phyloP scores from a whole-genome alignment of 225 moss, liverwort and hornwort species.

The Anthoceros angustus region DNA sequence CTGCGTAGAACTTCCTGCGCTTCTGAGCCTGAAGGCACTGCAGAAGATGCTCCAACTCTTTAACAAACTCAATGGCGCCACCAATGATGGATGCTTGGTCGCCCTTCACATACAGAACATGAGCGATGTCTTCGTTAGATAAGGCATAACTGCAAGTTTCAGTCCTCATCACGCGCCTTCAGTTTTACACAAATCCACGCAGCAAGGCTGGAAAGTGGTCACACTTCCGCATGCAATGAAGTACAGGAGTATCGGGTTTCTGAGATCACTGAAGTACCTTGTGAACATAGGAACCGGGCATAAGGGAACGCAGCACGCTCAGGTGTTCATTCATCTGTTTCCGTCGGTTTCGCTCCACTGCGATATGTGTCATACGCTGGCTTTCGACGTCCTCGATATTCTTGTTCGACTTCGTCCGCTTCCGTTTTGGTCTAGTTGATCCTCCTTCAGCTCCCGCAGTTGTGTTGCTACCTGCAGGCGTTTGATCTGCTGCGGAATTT shows the following conservation, averaged over 20 bases:
- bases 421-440: background rate
- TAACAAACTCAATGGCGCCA: slow-evolving; percentile 59
- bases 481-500: background rate
- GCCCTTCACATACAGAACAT: slow-evolving; percentile 17
- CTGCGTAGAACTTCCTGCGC: slow-evolving; percentile 19
- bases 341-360: slow-evolving; percentile 66
- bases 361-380: slow-evolving; percentile 50
- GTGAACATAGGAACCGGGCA: slow-evolving; percentile 42
- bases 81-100: slow-evolving; percentile 82
- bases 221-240: background rate
- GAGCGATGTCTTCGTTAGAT: too few relatives aligned
- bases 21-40: slow-evolving; percentile 39
- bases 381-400: slow-evolving; percentile 19
- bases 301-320: slow-evolving; percentile 40
- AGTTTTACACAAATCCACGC: too few relatives aligned
- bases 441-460: background rate
- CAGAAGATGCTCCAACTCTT: slow-evolving; percentile 42
- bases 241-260: background rate
- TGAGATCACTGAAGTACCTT: slow-evolving; percentile 25
- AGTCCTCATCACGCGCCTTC: too few relatives aligned
- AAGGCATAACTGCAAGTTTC: too few relatives aligned
- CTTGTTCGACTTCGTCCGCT: background rate
- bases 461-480: background rate
- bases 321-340: slow-evolving; percentile 69
- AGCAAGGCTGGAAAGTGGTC: background rate